Percentiles rank a stretch among this genome's conserved stretches.
Conservation (phyloP, 2,329 filamentous ascomycete species). For the Penicillium brasilianum region DNA sequence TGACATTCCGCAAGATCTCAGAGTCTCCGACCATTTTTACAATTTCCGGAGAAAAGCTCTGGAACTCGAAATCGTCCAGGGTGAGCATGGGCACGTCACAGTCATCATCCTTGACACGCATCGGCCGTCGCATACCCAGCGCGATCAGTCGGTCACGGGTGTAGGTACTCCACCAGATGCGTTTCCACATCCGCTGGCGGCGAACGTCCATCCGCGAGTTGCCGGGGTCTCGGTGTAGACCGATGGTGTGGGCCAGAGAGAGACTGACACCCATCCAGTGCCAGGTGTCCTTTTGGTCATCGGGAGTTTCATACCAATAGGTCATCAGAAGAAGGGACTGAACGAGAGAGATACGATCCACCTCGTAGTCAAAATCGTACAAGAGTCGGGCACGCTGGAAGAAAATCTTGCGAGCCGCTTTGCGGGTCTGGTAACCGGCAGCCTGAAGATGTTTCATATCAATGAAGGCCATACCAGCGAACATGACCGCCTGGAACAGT, state of each 20-base stretch:
- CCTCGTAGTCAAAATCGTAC: slow-evolving; percentile 95
- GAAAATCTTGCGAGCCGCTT: slow-evolving; percentile 83
- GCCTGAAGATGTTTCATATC: slow-evolving; percentile 76
- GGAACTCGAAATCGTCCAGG: slow-evolving; percentile 82
- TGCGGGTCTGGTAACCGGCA: slow-evolving; percentile 77
- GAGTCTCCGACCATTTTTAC: slow-evolving; percentile 72
- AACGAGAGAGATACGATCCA: slow-evolving; percentile 84
- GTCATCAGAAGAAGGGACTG: slow-evolving; percentile 91
- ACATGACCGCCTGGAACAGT: slow-evolving; percentile 94
- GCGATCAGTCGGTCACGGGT: slow-evolving; percentile 93
- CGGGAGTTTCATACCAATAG: slow-evolving; percentile 96
- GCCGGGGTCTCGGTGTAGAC: slow-evolving; percentile 83
- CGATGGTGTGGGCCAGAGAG: slow-evolving; percentile 90
- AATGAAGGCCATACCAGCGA: slow-evolving; percentile 85
- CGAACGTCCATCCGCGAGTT: slow-evolving; percentile 74
- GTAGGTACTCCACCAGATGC: slow-evolving; percentile 98
- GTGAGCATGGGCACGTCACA: slow-evolving; percentile 92
- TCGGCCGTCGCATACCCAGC: slow-evolving; percentile 89
- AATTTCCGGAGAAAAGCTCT: slow-evolving; percentile 69
- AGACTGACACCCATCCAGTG: slow-evolving; percentile 98
- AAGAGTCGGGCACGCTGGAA: slow-evolving; percentile 88
- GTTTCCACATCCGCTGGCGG: slow-evolving; percentile 85
- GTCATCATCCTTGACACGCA: slow-evolving; percentile 89
- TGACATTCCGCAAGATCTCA: slow-evolving; percentile 70
- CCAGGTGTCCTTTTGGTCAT: slow-evolving; percentile 98